Evolutionary conservation across 23 red algal genomes (phyloP).

Genomic region (Cyanidioschyzon merolae): DNA sequence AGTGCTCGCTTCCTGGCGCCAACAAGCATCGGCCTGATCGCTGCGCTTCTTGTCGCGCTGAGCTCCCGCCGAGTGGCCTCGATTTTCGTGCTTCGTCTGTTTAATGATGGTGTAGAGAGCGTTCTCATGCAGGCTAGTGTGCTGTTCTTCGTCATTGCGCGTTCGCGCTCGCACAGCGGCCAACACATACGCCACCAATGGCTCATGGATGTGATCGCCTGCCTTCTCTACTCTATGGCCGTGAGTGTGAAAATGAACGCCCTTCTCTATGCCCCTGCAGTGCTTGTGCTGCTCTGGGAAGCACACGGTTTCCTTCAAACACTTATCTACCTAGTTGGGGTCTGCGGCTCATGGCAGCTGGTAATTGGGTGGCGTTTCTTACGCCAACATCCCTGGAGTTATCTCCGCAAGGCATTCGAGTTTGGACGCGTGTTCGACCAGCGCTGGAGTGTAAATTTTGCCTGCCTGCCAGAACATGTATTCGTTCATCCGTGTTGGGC

Average conservation of each 20-base stretch:
- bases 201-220: conserved; percentile 23
- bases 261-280: conserved; percentile 62
- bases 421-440: conserved; percentile 56
- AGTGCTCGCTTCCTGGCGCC: conserved; percentile 2
- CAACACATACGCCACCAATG: neutral
- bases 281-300: conserved; percentile 40
- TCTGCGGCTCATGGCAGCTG: conserved; percentile 43
- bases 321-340: conserved; percentile 4
- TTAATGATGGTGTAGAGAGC: conserved; percentile 83
- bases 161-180: conserved; percentile 3
- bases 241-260: conserved; percentile 92
- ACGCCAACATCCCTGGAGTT: conserved; percentile 24
- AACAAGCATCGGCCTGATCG: neutral
- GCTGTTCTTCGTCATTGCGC: conserved; percentile 40
- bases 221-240: conserved; percentile 40
- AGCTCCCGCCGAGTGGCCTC: conserved; percentile 55
- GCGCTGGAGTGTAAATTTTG: conserved; percentile 83
- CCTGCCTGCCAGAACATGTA: conserved; percentile 30
- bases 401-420: conserved; percentile 79
- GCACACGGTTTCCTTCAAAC: conserved; percentile 25
- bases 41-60: conserved; percentile 27
- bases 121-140: conserved; percentile 35
- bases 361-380: conserved; percentile 48
- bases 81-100: conserved; percentile 76
- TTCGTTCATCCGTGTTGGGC: conserved; percentile 44